phyloP scores from a whole-genome alignment of 208 protist genomes.

The Crithidia brevicula region DNA sequence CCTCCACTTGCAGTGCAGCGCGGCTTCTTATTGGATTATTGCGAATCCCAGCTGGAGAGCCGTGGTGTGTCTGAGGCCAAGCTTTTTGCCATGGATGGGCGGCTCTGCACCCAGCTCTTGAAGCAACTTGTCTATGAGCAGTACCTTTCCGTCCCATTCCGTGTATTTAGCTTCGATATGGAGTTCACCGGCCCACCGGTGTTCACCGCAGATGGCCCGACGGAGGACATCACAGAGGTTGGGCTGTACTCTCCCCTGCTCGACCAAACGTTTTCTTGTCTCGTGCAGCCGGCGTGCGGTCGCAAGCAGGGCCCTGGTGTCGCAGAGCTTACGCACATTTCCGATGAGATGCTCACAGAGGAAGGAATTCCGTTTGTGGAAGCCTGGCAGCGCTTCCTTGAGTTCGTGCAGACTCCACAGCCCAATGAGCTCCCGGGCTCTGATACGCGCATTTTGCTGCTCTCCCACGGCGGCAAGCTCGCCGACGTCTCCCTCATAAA shows the following conservation, averaged over 20 bases:
- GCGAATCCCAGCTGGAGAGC: constrained; percentile 58
- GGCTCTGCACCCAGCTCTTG: constrained; percentile 67
- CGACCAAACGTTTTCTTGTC: constrained; percentile 72
- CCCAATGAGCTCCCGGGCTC: constrained; percentile 67
- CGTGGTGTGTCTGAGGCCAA: constrained; percentile 81
- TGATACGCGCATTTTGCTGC: constrained; percentile 65
- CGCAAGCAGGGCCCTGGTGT: constrained; percentile 66
- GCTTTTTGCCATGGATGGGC: constrained; percentile 81
- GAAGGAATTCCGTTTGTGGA: constrained; percentile 78
- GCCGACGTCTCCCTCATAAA: constrained; percentile 90
- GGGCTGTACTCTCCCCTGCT: constrained; percentile 80
- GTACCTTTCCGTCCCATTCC: constrained; percentile 90
- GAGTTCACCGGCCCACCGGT: constrained; percentile 88
- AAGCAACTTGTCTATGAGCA: constrained; percentile 73
- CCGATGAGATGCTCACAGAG: constrained; percentile 69
- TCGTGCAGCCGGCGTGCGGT: constrained; percentile 69
- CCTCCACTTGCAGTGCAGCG: constrained; percentile 70
- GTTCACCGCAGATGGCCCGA: constrained; percentile 85
- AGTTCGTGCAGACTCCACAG: constrained; percentile 75
- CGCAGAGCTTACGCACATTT: constrained; percentile 74
- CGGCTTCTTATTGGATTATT: constrained; percentile 85
- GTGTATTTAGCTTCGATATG: constrained; percentile 89
- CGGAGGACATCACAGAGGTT: constrained; percentile 90
- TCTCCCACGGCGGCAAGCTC: constrained; percentile 90
- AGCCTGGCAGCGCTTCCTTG: constrained; percentile 75